Evolutionary conservation across 305 asterid species (phyloP).

Genomic region (Fraxinus nigra): DNA sequence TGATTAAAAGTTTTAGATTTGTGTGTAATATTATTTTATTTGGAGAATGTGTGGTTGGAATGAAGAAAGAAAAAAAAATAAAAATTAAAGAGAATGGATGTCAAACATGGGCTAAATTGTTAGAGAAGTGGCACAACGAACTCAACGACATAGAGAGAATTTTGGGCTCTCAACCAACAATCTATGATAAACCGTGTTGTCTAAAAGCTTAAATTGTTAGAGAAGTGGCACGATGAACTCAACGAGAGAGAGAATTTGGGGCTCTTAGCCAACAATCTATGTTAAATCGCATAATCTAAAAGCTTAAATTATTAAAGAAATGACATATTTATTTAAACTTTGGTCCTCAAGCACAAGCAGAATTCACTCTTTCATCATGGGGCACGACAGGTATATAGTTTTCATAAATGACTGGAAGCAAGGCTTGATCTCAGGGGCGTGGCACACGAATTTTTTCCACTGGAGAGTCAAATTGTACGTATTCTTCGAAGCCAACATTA

Average conservation of each 20-base stretch:
- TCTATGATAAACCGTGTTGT: background rate
- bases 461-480: background rate
- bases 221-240: background rate
- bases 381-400: background rate
- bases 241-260: background rate
- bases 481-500: background rate
- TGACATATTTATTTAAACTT: background rate
- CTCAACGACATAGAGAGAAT: background rate
- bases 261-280: background rate
- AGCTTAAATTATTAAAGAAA: background rate
- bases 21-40: no score
- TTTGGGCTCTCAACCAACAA: background rate
- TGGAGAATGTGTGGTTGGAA: no score
- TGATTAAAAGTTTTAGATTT: no score
- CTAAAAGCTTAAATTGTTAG: background rate
- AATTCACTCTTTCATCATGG: background rate
- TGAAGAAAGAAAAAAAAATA: no score
- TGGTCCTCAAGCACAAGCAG: background rate
- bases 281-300: background rate
- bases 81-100: no score
- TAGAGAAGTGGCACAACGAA: background rate
- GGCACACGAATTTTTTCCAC: background rate
- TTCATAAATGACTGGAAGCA: background rate
- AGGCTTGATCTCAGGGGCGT: background rate
- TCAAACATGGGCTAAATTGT: no score